Conservation (phyloP, 805 yeast genomes). For the Hanseniaspora mollemarum region DNA sequence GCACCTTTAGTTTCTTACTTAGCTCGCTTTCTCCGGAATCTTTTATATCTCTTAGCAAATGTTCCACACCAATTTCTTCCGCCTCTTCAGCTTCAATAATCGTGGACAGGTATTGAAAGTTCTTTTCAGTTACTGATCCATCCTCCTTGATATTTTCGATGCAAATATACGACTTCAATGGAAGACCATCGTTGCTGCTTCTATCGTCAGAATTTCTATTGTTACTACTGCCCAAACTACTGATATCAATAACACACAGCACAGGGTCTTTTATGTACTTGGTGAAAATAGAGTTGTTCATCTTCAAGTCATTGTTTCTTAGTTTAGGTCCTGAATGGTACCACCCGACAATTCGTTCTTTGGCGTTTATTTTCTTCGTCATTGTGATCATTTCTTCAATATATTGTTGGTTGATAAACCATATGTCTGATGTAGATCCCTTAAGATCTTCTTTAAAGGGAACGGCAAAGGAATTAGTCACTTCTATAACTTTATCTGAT, state of each 20-base stretch:
- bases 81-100: slow-evolving; percentile 95
- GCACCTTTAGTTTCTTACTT: slow-evolving; percentile 77
- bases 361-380: slow-evolving; percentile 96
- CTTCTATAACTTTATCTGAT: slow-evolving; percentile 43
- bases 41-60: slow-evolving; percentile 80
- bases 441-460: slow-evolving; percentile 96
- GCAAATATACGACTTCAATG: slow-evolving; percentile 89
- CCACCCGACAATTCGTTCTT: slow-evolving; percentile 96
- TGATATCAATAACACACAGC: slow-evolving; percentile 80
- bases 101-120: slow-evolving; percentile 88
- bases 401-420: slow-evolving; percentile 95
- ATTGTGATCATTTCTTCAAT: slow-evolving; percentile 94
- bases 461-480: slow-evolving; percentile 87
- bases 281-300: slow-evolving; percentile 71
- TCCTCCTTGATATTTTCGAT: slow-evolving; percentile 93
- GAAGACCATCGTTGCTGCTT: slow-evolving; percentile 45
- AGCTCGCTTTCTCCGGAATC: slow-evolving; percentile 94
- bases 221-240: slow-evolving; percentile 36
- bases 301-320: slow-evolving; percentile 74
- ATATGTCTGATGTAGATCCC: slow-evolving; percentile 58
- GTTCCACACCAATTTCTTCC: slow-evolving; percentile 98
- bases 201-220: neutral
- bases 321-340: slow-evolving; percentile 96
- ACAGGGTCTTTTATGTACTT: slow-evolving; percentile 68
- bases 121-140: slow-evolving; percentile 83